Conservation (phyloP, 805 yeast genomes). For the Ogataea degrootiae region DNA sequence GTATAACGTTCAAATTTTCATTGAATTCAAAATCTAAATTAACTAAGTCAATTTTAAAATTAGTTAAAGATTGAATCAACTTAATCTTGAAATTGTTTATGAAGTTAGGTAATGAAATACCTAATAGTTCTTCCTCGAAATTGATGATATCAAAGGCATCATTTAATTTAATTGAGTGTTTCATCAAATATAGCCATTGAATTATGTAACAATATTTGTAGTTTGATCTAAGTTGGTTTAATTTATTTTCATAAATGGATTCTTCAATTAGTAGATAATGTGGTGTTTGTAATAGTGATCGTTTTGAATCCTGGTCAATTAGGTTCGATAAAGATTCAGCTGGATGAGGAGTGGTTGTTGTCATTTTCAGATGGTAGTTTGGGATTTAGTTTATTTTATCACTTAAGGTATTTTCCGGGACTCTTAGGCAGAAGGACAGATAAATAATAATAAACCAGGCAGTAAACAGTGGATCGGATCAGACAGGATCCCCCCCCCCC, state of each 20-base stretch:
- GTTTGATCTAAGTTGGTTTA: conserved; percentile 32
- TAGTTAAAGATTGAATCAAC: conserved; percentile 37
- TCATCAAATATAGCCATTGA: conserved; percentile 54
- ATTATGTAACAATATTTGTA: conserved; percentile 36
- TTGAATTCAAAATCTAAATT: conserved; percentile 27
- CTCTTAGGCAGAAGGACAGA: no score
- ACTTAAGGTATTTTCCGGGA: no score
- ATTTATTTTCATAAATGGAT: conserved; percentile 27
- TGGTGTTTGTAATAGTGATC: conserved; percentile 37
- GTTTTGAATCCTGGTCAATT: conserved; percentile 32
- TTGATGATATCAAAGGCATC: conserved; percentile 55
- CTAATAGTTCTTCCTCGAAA: conserved; percentile 58
- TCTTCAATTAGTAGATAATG: conserved; percentile 34
- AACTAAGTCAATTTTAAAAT: conserved; percentile 23
- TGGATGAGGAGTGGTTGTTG: conserved; percentile 22
- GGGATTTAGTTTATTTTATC: no score
- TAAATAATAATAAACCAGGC: no score
- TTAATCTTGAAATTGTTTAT: conserved; percentile 41
- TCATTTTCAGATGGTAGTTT: background rate
- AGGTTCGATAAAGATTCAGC: conserved; percentile 26
- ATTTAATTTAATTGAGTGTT: conserved; percentile 45
- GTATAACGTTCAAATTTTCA: conserved; percentile 14
- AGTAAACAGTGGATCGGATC: no score
- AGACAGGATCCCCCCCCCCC: no score
- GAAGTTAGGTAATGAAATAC: conserved; percentile 35